Conservation (phyloP, 306 rosid species). For the Sesbania bispinosa region DNA sequence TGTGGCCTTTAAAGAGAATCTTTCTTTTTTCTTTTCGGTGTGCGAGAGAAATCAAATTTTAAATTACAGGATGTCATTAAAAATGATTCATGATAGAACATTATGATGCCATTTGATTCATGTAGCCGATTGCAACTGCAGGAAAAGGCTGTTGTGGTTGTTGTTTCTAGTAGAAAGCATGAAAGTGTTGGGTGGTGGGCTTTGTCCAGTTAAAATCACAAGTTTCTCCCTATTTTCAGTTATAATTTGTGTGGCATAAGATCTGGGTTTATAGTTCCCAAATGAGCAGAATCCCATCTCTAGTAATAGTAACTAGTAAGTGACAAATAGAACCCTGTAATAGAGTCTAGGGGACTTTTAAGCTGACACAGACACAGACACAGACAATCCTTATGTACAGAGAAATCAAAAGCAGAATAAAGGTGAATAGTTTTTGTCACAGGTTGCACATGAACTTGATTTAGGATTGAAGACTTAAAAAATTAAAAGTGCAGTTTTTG, state of each 20-base stretch:
- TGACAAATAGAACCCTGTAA: neutral
- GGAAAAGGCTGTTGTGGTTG: neutral
- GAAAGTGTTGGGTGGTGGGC: neutral
- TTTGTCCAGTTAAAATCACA: neutral
- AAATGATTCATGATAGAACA: neutral
- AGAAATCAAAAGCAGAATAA: constrained; percentile 8
- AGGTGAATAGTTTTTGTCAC: neutral
- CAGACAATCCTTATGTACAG: neutral
- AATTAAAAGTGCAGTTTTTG: no score
- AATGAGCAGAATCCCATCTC: neutral
- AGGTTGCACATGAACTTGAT: neutral
- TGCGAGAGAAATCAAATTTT: neutral
- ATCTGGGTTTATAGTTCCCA: neutral
- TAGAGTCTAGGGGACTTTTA: no score
- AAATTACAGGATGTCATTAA: neutral
- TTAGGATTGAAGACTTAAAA: neutral
- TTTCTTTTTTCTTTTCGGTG: neutral
- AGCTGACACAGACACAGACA: no score
- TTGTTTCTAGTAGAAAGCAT: neutral
- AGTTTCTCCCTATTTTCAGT: neutral
- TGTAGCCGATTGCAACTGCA: neutral
- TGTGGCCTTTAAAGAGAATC: neutral
- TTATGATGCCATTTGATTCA: neutral
- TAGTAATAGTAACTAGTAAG: no score
- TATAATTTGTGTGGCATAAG: neutral